Evolutionary conservation across 768 basidiomycete genomes (phyloP), one percentile per base, ranked within the genome.

Genomic region (Lactarius akahatsu): DNA sequence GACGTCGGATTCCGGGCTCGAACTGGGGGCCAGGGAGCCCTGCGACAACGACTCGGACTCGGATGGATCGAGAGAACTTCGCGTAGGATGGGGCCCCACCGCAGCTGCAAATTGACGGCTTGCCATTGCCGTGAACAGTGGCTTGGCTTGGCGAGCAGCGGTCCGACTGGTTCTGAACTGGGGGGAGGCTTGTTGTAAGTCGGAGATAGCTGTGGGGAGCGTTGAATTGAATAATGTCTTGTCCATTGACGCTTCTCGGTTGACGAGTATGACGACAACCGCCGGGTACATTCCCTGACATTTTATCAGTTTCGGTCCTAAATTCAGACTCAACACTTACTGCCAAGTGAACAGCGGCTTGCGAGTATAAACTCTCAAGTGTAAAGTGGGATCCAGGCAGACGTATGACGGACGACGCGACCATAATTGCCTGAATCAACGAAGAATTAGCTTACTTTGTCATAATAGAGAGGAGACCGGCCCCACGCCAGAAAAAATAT

Each of bases 181-280:
- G 30, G 26, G 30, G 16, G 26, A 11, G 32, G 54, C 20, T 30
- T 56, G 28, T n/a, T 38, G 34, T 2, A 23, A 34, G 36, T 40
- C n/a, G 36, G 38, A 26, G 36, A 58, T 41, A 0, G 15, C 8
- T 11, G n/a, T 3, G 38, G 15, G 20, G n/a, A 10, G 23, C 7
- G 57, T 34, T 11, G 23, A 36, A 26, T 58, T 58, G 11, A 58
- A 58, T 0, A 58, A 1, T 3, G 36, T 40, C 36, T 40, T 58
- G 23, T 58, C 38, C 36, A 41, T 58, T 10, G 38, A 40, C 2
- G n/a, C 13, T 28, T 58, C 57, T 41, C 57, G 57, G 36, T 40
- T 40, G n/a, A 58, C 38, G n/a, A 58, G 57, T 23, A 58, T 23
- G 34, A 58, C 38, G n/a, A 58, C 8, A n/a, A 23, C n/a, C 23